Conservation (phyloP, 306 rosid species). For the Castanospermum australe region DNA sequence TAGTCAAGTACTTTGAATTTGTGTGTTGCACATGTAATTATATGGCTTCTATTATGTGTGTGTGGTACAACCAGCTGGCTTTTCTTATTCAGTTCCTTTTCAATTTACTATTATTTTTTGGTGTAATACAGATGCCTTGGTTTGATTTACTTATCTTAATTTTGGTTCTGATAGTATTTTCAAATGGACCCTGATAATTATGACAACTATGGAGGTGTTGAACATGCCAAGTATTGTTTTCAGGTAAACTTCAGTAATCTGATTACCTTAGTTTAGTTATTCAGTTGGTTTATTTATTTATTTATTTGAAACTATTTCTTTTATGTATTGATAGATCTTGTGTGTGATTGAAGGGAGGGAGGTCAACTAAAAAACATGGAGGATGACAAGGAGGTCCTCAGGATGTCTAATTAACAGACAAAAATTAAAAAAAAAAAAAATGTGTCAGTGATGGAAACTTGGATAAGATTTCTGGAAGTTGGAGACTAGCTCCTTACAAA, state of each 20-base stretch:
- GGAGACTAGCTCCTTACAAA: too few species aligned
- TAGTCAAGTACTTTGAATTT: not conserved
- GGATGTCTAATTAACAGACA: not conserved
- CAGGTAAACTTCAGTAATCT: slow-evolving; percentile 58
- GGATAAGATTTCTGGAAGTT: too few species aligned
- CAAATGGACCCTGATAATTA: slow-evolving; percentile 92
- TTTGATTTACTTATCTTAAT: slow-evolving; percentile 12
- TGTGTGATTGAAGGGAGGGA: not conserved
- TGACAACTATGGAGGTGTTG: slow-evolving; percentile 88
- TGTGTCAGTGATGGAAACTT: too few species aligned
- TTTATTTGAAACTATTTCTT: not conserved
- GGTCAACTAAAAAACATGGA: not conserved
- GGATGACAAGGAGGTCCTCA: not conserved
- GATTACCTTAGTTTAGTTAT: slow-evolving; percentile 16
- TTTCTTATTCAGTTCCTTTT: slow-evolving; percentile 23
- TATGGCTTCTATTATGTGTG: slow-evolving; percentile 19
- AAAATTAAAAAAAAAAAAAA: not conserved
- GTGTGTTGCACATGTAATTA: slow-evolving; percentile 4
- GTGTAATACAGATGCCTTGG: slow-evolving; percentile 9
- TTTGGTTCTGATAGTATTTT: slow-evolving; percentile 58
- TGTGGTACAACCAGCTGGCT: not conserved
- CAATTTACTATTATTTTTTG: not conserved
- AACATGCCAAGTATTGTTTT: slow-evolving; percentile 92
- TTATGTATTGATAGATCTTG: too few species aligned
- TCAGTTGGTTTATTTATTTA: not conserved